Base-by-base conservation (phyloP, 2,329 filamentous ascomycete species). In the Ophiosphaerella narmari region DNA sequence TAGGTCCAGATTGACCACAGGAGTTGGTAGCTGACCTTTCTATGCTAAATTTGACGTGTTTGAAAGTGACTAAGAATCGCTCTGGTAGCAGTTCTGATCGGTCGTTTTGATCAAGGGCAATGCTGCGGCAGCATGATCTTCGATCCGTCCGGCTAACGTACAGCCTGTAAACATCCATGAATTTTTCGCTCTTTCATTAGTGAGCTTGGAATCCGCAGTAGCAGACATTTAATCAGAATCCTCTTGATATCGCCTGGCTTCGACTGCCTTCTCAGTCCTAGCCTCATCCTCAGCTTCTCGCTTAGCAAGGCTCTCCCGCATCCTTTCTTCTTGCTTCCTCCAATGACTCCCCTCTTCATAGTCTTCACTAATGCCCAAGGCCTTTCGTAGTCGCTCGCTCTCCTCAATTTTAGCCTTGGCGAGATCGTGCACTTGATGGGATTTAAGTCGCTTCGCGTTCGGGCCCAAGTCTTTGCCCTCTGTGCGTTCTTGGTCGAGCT, bases 381-480 rank as follows among this genome's bases (percentile, higher is more conserved):
- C 94, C 74, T 82, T 89, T 58, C 93, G 80, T 71, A 99, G 78
- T 63, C 89, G 83, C 76, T 97, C 92, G 74, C 88, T 96, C 81
- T 99, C 94, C 72, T 90, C 88, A 62, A 96, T 93, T 82, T 99
- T 99, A 52, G 93, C 94, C 66, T 94, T 89, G 14, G 94, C 94
- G 72, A 96, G 82, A 76, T 97, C 94, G 77, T 99, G 94, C 16
- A 97, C 91, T 75, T 97, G 91, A 75, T 97, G 91, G 59, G 86
- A 82, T 77, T 97, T 99, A 57, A 97, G 81, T 8, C 84, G 82
- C 61, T 79, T 82, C 46, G 74, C 73, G 46, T 74, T 67, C 51
- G 76, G 68, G 21, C 65, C 67, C 31, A 57, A 44, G 44, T 66
- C 62, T 56, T 70, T 74, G 31, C 61, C 71, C 45, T 66, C 72